Conservation (phyloP, 192 early-diverging fungal genomes). For the Coemansia sp. region DNA sequence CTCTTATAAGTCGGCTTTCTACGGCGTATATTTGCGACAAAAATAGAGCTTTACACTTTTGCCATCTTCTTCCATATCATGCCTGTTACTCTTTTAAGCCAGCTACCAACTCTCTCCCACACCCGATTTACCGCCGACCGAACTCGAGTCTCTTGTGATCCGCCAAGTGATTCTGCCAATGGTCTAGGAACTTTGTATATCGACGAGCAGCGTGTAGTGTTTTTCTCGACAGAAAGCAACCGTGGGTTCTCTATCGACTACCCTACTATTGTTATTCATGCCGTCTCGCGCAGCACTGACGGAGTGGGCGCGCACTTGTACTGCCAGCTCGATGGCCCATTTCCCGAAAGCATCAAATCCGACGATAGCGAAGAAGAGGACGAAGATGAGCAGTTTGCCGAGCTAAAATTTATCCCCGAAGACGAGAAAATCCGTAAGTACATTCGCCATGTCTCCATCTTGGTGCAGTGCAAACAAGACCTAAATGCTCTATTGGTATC, state of each 20-base stretch:
- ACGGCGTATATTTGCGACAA: background rate
- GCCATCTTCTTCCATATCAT: conserved; percentile 11
- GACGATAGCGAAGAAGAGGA: conserved; percentile 1
- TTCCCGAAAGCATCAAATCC: conserved; percentile 5
- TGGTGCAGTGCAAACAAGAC: background rate
- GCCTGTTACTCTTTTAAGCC: conserved; percentile 6
- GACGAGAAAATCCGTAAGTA: conserved; percentile 9
- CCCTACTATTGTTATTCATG: conserved; percentile 34
- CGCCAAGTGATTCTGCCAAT: conserved; percentile 6
- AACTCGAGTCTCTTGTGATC: conserved; percentile 14
- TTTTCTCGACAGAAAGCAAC: background rate
- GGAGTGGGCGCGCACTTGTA: conserved; percentile 15
- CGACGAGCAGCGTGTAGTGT: conserved; percentile 16
- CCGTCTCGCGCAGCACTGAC: conserved; percentile 13
- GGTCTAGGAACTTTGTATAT: conserved; percentile 19
- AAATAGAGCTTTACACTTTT: background rate
- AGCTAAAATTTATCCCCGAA: conserved; percentile 24
- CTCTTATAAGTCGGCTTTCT: background rate
- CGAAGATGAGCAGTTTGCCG: conserved; percentile 25
- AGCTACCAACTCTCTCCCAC: background rate
- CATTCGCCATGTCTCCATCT: background rate
- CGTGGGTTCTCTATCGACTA: conserved; percentile 30
- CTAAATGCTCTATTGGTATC: background rate
- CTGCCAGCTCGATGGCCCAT: conserved; percentile 33
- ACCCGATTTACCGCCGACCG: background rate